A percentile compares a stretch with the other conserved stretches of the same genome.
Conservation (phyloP, 305 asterid genomes). For the Plantago coronopus region DNA sequence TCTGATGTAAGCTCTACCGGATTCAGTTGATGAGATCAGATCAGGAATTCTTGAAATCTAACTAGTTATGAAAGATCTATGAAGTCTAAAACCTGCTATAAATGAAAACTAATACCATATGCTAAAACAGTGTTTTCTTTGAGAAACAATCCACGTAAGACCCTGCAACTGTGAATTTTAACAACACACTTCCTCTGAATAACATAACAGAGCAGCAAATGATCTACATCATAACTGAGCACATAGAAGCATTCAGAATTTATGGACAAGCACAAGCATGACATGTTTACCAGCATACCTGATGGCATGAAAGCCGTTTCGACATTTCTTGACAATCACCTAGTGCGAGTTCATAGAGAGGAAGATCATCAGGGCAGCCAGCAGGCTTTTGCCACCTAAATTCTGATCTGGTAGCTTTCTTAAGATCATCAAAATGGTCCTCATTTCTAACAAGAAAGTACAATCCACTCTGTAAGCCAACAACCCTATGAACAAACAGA, state of each 20-base stretch:
- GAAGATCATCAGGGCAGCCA: conserved; percentile 85
- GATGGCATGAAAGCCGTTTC: conserved; percentile 75
- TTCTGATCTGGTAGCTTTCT: conserved; percentile 48
- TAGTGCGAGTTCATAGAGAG: conserved; percentile 60
- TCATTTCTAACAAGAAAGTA: conserved; percentile 82
- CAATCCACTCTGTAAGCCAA: conserved; percentile 70
- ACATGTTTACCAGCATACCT: conserved; percentile 38
- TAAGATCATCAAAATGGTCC: conserved; percentile 60
- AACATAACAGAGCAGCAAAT: no score
- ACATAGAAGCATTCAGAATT: no score
- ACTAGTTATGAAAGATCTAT: neutral
- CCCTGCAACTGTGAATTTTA: no score
- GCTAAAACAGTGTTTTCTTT: no score
- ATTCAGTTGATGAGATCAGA: no score
- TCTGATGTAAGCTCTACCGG: conserved; percentile 7
- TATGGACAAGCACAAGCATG: no score
- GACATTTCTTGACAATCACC: conserved; percentile 62
- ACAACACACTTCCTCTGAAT: no score
- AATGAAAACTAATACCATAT: neutral
- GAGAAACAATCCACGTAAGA: no score
- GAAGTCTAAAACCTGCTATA: neutral
- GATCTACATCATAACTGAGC: no score
- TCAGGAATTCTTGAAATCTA: neutral
- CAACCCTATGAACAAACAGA: conserved; percentile 82
- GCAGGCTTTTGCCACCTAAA: conserved; percentile 82